Evolutionary conservation across 306 rosid genomes (phyloP), one percentile per base, ranked within the genome.

Genomic region (Castanea crenata): DNA sequence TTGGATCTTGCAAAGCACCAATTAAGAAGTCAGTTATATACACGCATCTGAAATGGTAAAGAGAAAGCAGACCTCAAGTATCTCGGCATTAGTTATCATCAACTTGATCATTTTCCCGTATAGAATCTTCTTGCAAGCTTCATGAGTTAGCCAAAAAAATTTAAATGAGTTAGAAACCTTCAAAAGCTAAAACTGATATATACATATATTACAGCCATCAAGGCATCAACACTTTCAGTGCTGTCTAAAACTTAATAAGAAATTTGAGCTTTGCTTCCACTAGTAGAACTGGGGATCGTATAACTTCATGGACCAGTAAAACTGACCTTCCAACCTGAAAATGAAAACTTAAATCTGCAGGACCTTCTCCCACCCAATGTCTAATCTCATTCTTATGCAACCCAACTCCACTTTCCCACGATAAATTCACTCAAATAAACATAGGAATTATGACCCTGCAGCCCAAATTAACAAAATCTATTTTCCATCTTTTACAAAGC

Each of bases 141-240:
- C 99, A 81, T 91, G 98, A 55, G 98, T 95, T 69, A 95, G 92
- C 90, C 96, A 91, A 77, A 95, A 84, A 76, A 94, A 90, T 87
- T 95, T 94, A 81, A 95, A 93, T 62, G 91, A 94, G 64, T 96
- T 96, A 71, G 98, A 96, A 79, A 95, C 85, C 99, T 95, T 78
- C 70, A 86, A 81, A 32, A 67, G 70, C 78, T 71, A 59, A 67
- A 71, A 74, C 38, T 4, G 56, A 27, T 18, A 55, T 46, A 9
- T 61, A 64, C 15, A 65, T 55, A 75, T 80, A 31, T 29, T 25
- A 64, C 74, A 78, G 68, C n/a, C 69, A 61, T 74, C 71, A 46
- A 69, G n/a, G n/a, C n/a, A n/a, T n/a, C n/a, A n/a, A n/a, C 78
- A 75, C 76, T 32, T 54, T 78, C 41, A 58, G 55, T 54, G 76